Evolutionary conservation across 345 rosid species (phyloP).

Genomic region (Eucalyptus polybractea): DNA sequence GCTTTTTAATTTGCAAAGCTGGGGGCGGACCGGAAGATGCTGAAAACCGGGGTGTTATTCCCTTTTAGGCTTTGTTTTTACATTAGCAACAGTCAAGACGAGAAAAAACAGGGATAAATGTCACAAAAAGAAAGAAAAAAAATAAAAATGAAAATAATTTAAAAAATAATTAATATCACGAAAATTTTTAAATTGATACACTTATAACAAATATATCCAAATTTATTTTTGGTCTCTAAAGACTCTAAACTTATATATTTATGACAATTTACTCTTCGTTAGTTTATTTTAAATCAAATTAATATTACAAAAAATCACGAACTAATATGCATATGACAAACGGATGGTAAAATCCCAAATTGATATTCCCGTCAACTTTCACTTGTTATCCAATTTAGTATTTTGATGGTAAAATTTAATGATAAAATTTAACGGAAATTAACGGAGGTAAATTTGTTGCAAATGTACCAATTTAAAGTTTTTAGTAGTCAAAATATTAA

Average conservation of each 20-base stretch:
- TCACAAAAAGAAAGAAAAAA: no score
- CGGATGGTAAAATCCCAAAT: rapidly evolving
- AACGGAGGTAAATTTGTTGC: rapidly evolving
- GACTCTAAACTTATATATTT: no score
- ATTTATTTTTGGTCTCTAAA: no score
- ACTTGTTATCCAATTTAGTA: rapidly evolving
- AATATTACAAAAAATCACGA: rapidly evolving
- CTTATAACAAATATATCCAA: rapidly evolving
- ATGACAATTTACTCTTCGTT: rapidly evolving
- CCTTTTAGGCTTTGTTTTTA: neutral
- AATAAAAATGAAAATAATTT: neutral
- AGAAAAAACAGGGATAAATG: no score
- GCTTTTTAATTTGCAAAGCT: neutral
- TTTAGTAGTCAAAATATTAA: rapidly evolving
- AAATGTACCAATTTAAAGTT: rapidly evolving
- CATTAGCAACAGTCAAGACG: rapidly evolving
- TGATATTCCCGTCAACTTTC: rapidly evolving
- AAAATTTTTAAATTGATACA: rapidly evolving
- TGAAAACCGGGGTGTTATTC: neutral
- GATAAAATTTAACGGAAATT: no score
- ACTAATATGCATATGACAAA: rapidly evolving
- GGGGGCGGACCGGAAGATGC: neutral
- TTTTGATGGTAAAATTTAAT: no score
- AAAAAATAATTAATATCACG: rapidly evolving
- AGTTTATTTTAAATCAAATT: rapidly evolving